Evolutionary conservation across 768 basidiomycete species (phyloP).

Genomic region (Lyophyllum atratum): DNA sequence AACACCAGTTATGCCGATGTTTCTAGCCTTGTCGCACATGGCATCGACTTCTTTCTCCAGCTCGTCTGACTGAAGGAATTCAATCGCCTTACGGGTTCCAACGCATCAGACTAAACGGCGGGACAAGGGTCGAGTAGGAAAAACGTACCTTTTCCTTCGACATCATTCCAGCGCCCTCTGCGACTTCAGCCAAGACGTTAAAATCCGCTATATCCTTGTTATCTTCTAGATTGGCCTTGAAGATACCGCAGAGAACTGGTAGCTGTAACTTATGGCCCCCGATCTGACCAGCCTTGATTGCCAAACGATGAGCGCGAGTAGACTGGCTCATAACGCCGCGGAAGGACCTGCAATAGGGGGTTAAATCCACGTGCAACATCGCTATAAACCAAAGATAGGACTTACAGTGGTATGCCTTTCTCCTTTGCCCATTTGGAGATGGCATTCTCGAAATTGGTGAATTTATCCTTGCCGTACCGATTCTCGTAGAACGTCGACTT

Average conservation of each 20-base stretch:
- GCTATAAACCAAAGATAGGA: slow-evolving; percentile 6
- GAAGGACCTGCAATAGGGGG: slow-evolving; percentile 43
- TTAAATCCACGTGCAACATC: slow-evolving; percentile 2
- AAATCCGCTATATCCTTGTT: slow-evolving; percentile 63
- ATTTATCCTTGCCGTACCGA: slow-evolving; percentile 56
- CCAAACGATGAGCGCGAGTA: slow-evolving; percentile 69
- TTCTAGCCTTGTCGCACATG: slow-evolving; percentile 62
- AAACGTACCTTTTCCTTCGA: slow-evolving; percentile 55
- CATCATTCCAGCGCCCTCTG: slow-evolving; percentile 59
- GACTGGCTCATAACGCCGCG: slow-evolving; percentile 66
- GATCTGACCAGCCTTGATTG: slow-evolving; percentile 64
- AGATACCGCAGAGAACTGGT: slow-evolving; percentile 56
- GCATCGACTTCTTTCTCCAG: slow-evolving; percentile 62
- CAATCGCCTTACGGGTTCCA: slow-evolving; percentile 47
- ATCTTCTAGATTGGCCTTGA: slow-evolving; percentile 68
- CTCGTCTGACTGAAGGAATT: slow-evolving; percentile 69
- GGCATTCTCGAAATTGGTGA: slow-evolving; percentile 38
- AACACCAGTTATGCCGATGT: slow-evolving; percentile 74
- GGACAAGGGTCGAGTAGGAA: background rate
- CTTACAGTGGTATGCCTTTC: slow-evolving; percentile 61
- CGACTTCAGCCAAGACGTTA: slow-evolving; percentile 58
- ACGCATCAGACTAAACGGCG: background rate
- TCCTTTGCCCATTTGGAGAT: slow-evolving; percentile 56
- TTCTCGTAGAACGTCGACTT: slow-evolving; percentile 43
- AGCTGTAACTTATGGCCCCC: slow-evolving; percentile 65